Conservation (phyloP, 2,329 filamentous ascomycete species). For the Stagonosporopsis rhizophila region DNA sequence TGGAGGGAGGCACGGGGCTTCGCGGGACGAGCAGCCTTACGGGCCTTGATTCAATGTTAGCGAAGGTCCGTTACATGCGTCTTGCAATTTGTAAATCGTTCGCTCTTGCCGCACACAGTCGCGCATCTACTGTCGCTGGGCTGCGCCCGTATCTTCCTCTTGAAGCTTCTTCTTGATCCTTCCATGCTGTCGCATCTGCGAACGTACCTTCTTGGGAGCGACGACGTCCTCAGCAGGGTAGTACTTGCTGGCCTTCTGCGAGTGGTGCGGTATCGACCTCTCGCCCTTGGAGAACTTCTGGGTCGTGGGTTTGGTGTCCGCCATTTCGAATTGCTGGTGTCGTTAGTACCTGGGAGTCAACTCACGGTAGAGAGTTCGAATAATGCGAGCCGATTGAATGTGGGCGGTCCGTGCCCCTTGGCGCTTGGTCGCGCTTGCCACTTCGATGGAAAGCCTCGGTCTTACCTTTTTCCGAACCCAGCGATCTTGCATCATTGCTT, state of each 20-base stretch:
- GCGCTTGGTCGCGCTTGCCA: slow-evolving; percentile 1
- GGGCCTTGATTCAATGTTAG: slow-evolving; percentile 68
- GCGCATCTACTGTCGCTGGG: slow-evolving; percentile 10
- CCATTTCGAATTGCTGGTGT: slow-evolving; percentile 68
- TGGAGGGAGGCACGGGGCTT: slow-evolving; percentile 87
- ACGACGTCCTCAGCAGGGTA: slow-evolving; percentile 94
- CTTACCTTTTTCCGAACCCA: too few relatives aligned
- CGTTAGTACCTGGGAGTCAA: slow-evolving; percentile 33
- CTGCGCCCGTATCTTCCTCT: slow-evolving; percentile 23
- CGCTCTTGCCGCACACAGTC: slow-evolving; percentile 12
- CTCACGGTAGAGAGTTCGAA: slow-evolving; percentile 3
- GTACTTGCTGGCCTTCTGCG: slow-evolving; percentile 98
- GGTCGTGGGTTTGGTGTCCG: slow-evolving; percentile 62
- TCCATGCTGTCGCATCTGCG: slow-evolving; percentile 22
- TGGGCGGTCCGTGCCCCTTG: neutral
- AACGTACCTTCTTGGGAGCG: slow-evolving; percentile 92
- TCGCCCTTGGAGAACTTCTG: slow-evolving; percentile 99
- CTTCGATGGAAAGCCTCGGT: too few relatives aligned
- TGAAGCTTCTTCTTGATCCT: slow-evolving; percentile 15
- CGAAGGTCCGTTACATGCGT: slow-evolving; percentile 23
- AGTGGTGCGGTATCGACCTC: slow-evolving; percentile 84
- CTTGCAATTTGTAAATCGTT: slow-evolving; percentile 6
- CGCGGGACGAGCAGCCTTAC: slow-evolving; percentile 90
- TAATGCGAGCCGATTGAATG: slow-evolving; percentile 1
- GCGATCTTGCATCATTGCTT: too few relatives aligned